Evolutionary conservation across 2,329 filamentous ascomycete species (phyloP).

Genomic region (Epichloe scottii): DNA sequence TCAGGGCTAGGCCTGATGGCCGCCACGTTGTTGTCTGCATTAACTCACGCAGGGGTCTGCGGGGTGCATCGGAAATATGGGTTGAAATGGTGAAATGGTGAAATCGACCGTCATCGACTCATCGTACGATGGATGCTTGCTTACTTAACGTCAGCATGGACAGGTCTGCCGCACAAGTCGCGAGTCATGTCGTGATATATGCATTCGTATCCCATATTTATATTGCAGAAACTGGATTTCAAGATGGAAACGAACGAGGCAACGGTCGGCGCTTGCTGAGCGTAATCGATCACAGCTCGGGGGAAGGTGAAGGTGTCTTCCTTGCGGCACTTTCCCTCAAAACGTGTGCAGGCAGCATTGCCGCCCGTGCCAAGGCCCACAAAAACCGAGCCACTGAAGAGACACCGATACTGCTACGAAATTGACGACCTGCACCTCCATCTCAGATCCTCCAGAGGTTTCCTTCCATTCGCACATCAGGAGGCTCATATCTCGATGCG

Average conservation of each 20-base stretch:
- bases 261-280: not conserved
- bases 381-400: too few species aligned
- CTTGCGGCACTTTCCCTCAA: not conserved
- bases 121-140: not conserved
- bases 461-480: too few species aligned
- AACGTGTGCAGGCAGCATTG: too few species aligned
- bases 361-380: too few species aligned
- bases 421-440: too few species aligned
- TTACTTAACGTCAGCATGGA: not conserved
- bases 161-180: not conserved
- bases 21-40: conserved; percentile 3
- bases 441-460: too few species aligned
- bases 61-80: not conserved
- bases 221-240: not conserved
- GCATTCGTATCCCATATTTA: not conserved
- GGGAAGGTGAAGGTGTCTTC: not conserved
- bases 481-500: too few species aligned
- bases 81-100: not conserved
- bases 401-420: too few species aligned
- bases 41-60: not conserved
- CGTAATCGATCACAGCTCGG: not conserved
- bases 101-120: too few species aligned
- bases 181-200: not conserved
- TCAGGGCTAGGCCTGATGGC: not conserved
- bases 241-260: not conserved